A percentile compares a stretch with the other conserved stretches of the same genome.
Conservation (phyloP, 306 rosid genomes). For the Quercus variabilis region DNA sequence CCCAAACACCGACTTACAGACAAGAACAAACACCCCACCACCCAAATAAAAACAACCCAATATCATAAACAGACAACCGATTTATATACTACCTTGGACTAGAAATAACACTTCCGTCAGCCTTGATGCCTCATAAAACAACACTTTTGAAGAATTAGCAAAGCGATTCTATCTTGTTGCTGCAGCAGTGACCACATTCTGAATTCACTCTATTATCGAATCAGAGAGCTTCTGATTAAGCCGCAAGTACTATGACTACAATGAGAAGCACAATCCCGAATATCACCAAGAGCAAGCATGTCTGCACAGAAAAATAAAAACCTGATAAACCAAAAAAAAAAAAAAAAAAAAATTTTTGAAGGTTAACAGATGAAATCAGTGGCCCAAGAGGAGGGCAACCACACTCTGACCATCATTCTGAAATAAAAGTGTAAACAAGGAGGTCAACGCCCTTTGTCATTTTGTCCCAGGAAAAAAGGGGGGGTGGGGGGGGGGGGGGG, state of each 20-base stretch:
- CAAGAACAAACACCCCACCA: slow-evolving; percentile 23
- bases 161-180: slow-evolving; percentile 17
- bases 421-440: not conserved
- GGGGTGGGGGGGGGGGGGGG: too few species aligned
- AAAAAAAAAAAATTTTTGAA: not conserved
- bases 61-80: slow-evolving; percentile 18
- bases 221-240: slow-evolving; percentile 39
- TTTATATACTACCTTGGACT: slow-evolving; percentile 25
- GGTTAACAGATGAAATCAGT: not conserved
- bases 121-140: slow-evolving; percentile 26
- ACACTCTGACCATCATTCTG: too few species aligned
- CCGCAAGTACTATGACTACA: slow-evolving; percentile 76
- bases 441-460: not conserved
- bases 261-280: slow-evolving; percentile 90
- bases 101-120: slow-evolving; percentile 21
- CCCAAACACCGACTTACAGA: slow-evolving; percentile 33
- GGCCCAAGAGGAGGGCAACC: not conserved
- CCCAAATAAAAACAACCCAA: slow-evolving; percentile 25
- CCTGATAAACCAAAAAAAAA: not conserved
- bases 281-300: slow-evolving; percentile 94
- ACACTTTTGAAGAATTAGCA: slow-evolving; percentile 19
- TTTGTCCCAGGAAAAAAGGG: not conserved
- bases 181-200: slow-evolving; percentile 6
- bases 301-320: slow-evolving; percentile 31
- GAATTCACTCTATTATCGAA: slow-evolving; percentile 23